Evolutionary conservation across 163 green algal genomes (phyloP), one percentile per base, ranked within the genome.

Genomic region (Prototheca wickerhamii): DNA sequence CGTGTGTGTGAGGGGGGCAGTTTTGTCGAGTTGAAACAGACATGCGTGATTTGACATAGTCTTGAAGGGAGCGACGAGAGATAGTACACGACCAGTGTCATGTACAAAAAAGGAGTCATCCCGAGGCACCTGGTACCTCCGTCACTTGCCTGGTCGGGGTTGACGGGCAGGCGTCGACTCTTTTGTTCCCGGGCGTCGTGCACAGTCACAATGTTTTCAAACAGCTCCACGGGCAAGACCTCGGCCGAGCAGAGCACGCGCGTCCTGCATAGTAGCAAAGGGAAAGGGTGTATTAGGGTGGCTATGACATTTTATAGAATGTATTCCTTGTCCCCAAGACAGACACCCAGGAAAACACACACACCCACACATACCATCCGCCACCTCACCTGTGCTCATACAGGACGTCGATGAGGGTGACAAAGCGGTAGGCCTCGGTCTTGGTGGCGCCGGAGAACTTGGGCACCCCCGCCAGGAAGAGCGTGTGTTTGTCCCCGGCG

Each of bases 341-440:
- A 32, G 23, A 35, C 34, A 68, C 4, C 5, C 51, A 61, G 40
- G 28, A 51, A 29, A 28, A 55, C 72, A 52, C 58, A 69, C 31
- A 64, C 56, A 2, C 56, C 15, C 61, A 26, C 61, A 28, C 40
- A 15, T 12, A 25, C 10, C 54, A 21, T 25, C 8, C 46, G 40
- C 2, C 40, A 60, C 28, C 80, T 46, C 56, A 91, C 81, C 80
- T 81, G 69, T 95, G 81, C 69, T 99, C 93, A 67, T 99, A 99
- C 73, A 96, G 64, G 10, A 97, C 84, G 70, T 99, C 91, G 25
- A 98, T 76, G 8, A 98, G 82, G 12, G 87, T 96, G 23, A 98
- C 86, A 68, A 98, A 98, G 63, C 93, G 86, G 75, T 96, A 96
- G 0, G 80, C 90, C 37, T 84, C 65, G 2, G 68, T 64, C 3